Evolutionary conservation across 108 stramenopile genomes (phyloP), one percentile per base, ranked within the genome.

Genomic region (Conticribra guillardii): DNA sequence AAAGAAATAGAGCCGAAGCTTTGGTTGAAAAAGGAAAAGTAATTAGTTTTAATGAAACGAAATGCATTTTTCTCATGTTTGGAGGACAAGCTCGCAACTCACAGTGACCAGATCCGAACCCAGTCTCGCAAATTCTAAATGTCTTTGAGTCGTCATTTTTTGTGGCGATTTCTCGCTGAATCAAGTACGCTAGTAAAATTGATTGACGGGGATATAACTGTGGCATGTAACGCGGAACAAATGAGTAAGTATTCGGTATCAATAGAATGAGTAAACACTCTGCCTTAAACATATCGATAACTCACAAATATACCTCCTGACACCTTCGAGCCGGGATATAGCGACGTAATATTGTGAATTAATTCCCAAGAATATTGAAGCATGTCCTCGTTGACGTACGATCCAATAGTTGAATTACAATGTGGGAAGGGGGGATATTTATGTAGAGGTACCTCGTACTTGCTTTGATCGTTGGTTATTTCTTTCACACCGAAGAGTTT

Each of bases 81-180:
- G 5, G 8, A 41, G 37, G n/a, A n/a, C n/a, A n/a, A n/a, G n/a
- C n/a, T n/a, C n/a, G n/a, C n/a, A n/a, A 41, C 37, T 41, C 37
- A 41, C 37, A 82, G 65, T 84, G 83, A 7, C 86, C 83, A 24
- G 76, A 70, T 29, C 83, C 83, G 56, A 82, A 87, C 4, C 86
- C 86, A 2, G 86, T 87, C 50, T 87, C 83, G 32, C 86, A 87
- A 18, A 72, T 50, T 16, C 52, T 41, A 30, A 80, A 52, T 27
- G 64, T 32, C 33, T 46, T 23, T 4, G n/a, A 23, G 49, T 30
- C 15, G 24, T n/a, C 3, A 17, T 15, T 4, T 65, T 28, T 65
- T 46, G 68, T 28, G 24, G 55, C 34, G 21, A 34, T 30, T 46
- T 69, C 59, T 32, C 33, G 62, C 46, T 68, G 78, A 32, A 73